phyloP scores from a whole-genome alignment of 805 yeast species.

The Tetrapisispora iriomotensis region DNA sequence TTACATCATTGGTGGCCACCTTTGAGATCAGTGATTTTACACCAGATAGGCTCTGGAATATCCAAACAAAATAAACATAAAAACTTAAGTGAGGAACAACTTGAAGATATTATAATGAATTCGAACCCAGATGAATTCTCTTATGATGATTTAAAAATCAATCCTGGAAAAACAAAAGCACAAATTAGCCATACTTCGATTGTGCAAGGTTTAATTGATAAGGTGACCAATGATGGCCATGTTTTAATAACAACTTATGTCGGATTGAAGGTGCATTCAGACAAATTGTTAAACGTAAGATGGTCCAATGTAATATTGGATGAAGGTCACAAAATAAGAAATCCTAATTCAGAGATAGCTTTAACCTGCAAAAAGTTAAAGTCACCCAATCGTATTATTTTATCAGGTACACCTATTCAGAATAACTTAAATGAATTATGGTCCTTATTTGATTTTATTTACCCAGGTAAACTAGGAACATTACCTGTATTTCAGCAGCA shows the following conservation, averaged over 20 bases:
- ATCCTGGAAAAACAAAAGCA: conserved; percentile 20
- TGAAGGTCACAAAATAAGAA: conserved; percentile 94
- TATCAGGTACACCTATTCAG: conserved; percentile 96
- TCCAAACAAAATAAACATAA: conserved; percentile 18
- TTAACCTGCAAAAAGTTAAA: conserved; percentile 73
- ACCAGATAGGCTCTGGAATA: conserved; percentile 90
- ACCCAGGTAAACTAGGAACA: conserved; percentile 91
- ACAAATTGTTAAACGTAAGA: conserved; percentile 47
- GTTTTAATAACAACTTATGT: conserved; percentile 87
- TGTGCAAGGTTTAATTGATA: conserved; percentile 32
- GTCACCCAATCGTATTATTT: conserved; percentile 75
- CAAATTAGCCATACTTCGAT: conserved; percentile 22
- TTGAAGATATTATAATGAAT: conserved; percentile 39
- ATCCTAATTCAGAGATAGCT: conserved; percentile 85
- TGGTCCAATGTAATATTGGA: conserved; percentile 93
- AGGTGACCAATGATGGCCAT: conserved; percentile 61
- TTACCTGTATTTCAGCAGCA: conserved; percentile 90
- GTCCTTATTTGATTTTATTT: conserved; percentile 91
- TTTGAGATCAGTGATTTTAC: conserved; percentile 71
- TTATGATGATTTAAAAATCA: conserved; percentile 31
- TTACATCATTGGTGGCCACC: conserved; percentile 99
- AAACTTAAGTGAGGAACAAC: conserved; percentile 34
- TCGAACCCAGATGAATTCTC: conserved; percentile 32
- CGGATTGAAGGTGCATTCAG: conserved; percentile 63
- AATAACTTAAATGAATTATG: conserved; percentile 86